Conservation (phyloP, 805 yeast genomes). For the Ogataea paradorogensis region DNA sequence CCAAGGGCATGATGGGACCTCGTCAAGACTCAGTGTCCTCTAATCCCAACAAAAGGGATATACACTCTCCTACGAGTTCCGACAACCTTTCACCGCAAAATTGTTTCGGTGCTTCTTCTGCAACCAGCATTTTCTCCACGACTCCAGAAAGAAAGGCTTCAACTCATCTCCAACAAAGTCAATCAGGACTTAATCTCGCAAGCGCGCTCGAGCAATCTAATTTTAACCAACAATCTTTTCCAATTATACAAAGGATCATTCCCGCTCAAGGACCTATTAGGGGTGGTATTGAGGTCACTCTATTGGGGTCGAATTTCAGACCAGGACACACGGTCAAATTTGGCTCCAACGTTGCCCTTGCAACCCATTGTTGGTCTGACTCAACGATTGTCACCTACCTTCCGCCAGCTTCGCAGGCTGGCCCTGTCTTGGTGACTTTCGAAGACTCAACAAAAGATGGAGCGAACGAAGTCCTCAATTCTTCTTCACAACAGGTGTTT, state of each 20-base stretch:
- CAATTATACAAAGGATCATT: conserved; percentile 78
- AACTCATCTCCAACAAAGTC: conserved; percentile 6
- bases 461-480: conserved; percentile 14
- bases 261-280: conserved; percentile 95
- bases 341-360: conserved; percentile 74
- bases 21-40: conserved; percentile 23
- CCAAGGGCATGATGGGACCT: conserved; percentile 11
- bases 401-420: conserved; percentile 88
- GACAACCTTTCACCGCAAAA: conserved; percentile 34
- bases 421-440: conserved; percentile 89
- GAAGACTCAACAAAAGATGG: conserved; percentile 29
- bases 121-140: conserved; percentile 30
- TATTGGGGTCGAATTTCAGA: conserved; percentile 82
- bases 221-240: conserved; percentile 30
- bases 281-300: conserved; percentile 94
- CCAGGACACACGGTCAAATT: conserved; percentile 82
- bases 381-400: conserved; percentile 89
- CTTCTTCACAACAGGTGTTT: conserved; percentile 56
- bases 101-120: conserved; percentile 28
- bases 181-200: conserved; percentile 1
- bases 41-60: conserved; percentile 25
- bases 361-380: conserved; percentile 96
- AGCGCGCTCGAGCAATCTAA: conserved; percentile 3
- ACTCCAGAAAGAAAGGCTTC: conserved; percentile 32
- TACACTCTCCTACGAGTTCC: conserved; percentile 31